Base-by-base conservation (phyloP, 2,329 filamentous ascomycete species). In the Apiospora pterosperma region DNA sequence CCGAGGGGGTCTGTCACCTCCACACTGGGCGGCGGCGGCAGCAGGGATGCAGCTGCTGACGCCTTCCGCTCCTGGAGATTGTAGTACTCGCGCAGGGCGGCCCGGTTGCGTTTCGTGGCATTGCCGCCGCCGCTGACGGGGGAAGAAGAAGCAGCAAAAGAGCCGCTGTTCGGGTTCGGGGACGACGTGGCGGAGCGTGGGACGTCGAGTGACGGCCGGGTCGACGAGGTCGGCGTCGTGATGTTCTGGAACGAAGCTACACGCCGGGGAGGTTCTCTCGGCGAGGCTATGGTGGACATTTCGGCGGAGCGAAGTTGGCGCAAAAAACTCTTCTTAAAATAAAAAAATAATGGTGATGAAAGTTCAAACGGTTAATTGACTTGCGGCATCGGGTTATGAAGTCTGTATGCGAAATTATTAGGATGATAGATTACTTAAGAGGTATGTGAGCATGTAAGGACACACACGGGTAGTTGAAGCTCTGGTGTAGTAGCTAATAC, bases 1-100 rank as follows among this genome's bases (percentile, higher is more conserved):
- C 71, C 72, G 38, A 70, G 64, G 36, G 69, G 77, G 68, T 78
- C 83, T 67, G 77, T 86, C 72, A 78, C 80, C 72, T 80, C 78
- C 59, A 78, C 78, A 34, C 67, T 78, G 19, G 75, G 84, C 69
- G 76, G 74, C 23, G 70, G 71, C 48, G 48, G 48, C 28, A 7
- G 7, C 25, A 6, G 44, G 76, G 72, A n/a, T n/a, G n/a, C n/a
- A n/a, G n/a, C n/a, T 7, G 78, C 74, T 3, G 82, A 72, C 23
- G 76, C 62, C 11, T 70, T 63, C 19, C 73, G 71, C 68, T 81
- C 81, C 69, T 89, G 90, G 61, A 98, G 85, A 75, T 96, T 96
- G 80, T 98, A 98, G 82, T 97, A 98, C 75, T 97, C 93, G 72
- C 96, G 91, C 23, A 98, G 85, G 7, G 95, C 95, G 64, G 91